Evolutionary conservation across 257 asterid species (phyloP).

Genomic region (Craterostigma plantagineum): DNA sequence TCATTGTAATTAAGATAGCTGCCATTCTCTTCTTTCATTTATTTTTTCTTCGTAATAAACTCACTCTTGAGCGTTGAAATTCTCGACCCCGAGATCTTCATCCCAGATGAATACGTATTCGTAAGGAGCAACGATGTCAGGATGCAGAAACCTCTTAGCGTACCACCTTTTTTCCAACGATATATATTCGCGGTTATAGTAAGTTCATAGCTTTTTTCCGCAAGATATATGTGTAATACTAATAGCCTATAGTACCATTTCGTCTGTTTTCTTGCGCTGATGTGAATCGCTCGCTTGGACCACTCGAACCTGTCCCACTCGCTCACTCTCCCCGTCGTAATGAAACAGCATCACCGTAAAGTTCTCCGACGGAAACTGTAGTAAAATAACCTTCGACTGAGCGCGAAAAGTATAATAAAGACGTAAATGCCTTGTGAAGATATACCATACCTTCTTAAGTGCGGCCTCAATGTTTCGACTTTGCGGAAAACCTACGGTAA

Average conservation of each 20-base stretch:
- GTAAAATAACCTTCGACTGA: too few relatives aligned
- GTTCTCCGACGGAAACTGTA: constrained; percentile 40
- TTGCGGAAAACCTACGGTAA: constrained; percentile 50
- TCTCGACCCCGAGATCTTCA: constrained; percentile 74
- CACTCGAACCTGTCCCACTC: constrained; percentile 77
- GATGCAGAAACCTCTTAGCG: constrained; percentile 82
- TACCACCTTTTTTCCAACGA: constrained; percentile 75
- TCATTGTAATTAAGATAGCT: not conserved
- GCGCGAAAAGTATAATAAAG: too few relatives aligned
- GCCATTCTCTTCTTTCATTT: not conserved
- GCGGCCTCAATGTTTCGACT: constrained; percentile 42
- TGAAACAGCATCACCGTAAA: constrained; percentile 52
- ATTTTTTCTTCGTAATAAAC: constrained; percentile 7
- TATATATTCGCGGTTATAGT: constrained; percentile 2
- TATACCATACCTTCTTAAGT: constrained; percentile 70
- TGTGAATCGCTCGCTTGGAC: constrained; percentile 51
- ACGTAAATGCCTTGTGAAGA: too few relatives aligned
- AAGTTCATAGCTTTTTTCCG: constrained; percentile 2
- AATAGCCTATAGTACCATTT: constrained; percentile 30
- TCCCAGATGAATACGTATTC: constrained; percentile 82
- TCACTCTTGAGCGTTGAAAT: constrained; percentile 73
- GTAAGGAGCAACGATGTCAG: constrained; percentile 61
- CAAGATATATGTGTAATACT: not conserved
- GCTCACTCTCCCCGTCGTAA: constrained; percentile 44
- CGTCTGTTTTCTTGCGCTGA: constrained; percentile 47